These are phyloP conservation scores for Acer yangbiense DNA, from an alignment of 345 rosid genomes.

Conservation along the genomic window DNA sequence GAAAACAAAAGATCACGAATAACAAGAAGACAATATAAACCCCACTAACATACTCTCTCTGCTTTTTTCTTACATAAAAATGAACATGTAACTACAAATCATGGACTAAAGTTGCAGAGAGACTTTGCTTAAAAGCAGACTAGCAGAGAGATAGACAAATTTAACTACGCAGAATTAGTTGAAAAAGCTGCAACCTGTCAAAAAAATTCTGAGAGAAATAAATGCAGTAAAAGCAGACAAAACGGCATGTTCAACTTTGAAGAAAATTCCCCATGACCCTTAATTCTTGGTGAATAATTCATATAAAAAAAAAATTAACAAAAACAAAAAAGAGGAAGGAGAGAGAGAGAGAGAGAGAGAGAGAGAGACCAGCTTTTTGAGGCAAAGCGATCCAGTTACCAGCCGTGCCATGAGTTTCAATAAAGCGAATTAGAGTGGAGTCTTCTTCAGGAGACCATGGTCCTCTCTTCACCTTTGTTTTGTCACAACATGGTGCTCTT, in stretches of 20 bases:
- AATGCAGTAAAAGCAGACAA: not conserved
- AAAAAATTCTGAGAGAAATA: not conserved
- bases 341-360: not conserved
- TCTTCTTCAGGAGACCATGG: conserved; percentile 78
- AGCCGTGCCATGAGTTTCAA: conserved; percentile 46
- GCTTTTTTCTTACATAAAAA: conserved; percentile 5
- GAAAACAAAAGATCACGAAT: not conserved
- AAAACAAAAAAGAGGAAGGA: no score
- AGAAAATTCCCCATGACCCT: not conserved
- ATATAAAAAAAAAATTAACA: no score
- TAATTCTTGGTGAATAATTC: not conserved
- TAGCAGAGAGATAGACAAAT: not conserved
- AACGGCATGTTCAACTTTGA: not conserved
- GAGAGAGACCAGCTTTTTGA: conserved; percentile 52
- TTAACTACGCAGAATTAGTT: not conserved
- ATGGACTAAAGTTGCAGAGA: not conserved
- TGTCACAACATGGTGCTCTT: conserved; percentile 73
- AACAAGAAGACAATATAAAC: conserved; percentile 13
- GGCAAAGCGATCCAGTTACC: conserved; percentile 68
- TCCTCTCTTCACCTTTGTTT: conserved; percentile 62
- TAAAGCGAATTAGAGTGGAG: conserved; percentile 45
- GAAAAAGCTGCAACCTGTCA: not conserved
- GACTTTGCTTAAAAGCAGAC: conserved; percentile 6
- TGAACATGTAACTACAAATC: not conserved
- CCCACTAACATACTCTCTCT: not conserved